Evolutionary conservation across 208 protist species (phyloP).

Genomic region (Leishmania tarentolae): DNA sequence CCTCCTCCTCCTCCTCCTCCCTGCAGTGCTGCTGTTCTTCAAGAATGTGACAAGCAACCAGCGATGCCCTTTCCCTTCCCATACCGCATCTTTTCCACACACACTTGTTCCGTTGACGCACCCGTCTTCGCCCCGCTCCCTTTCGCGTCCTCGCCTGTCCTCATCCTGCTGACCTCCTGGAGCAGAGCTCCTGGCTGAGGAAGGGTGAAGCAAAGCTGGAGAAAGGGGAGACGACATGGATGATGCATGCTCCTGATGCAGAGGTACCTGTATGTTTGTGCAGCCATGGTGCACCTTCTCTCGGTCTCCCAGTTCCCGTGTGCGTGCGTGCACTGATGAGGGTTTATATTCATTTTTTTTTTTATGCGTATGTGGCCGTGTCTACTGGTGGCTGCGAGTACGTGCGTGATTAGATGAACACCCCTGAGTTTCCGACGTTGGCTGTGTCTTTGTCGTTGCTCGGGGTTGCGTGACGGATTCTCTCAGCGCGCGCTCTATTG

Average conservation of each 20-base stretch:
- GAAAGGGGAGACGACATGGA: background rate
- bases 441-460: too few species aligned
- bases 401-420: constrained; percentile 1
- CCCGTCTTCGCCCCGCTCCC: too few species aligned
- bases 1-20: too few species aligned
- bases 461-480: too few species aligned
- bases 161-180: background rate
- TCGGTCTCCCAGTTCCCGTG: background rate
- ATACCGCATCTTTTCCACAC: background rate
- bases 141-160: background rate
- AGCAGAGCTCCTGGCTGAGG: background rate
- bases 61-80: background rate
- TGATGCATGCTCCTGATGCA: background rate
- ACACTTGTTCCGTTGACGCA: background rate
- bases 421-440: background rate
- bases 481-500: too few species aligned
- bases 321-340: background rate
- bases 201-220: background rate
- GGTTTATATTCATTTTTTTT: background rate
- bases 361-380: background rate
- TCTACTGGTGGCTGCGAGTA: background rate
- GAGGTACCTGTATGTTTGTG: background rate
- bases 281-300: background rate
- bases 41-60: too few species aligned
- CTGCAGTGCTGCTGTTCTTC: too few species aligned